Evolutionary conservation across 108 stramenopile genomes (phyloP).

Genomic region (Nitzschia palea): DNA sequence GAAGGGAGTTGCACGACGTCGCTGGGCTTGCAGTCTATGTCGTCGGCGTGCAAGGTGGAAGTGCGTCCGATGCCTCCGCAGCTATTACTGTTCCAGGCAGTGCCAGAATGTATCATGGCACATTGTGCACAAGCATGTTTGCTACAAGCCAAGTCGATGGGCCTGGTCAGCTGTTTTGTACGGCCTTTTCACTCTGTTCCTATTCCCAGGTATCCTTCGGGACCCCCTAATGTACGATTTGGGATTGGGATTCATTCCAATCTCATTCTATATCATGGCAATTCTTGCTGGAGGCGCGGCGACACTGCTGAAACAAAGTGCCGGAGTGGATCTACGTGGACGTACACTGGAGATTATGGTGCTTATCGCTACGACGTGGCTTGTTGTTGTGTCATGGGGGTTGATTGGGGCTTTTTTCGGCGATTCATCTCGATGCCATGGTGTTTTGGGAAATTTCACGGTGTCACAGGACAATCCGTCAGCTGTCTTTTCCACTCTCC

Average conservation of each 20-base stretch:
- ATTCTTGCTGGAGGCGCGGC: constrained; percentile 79
- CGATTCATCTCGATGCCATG: constrained; percentile 54
- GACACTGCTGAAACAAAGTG: constrained; percentile 52
- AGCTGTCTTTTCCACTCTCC: constrained; percentile 7
- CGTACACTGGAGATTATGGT: constrained; percentile 69
- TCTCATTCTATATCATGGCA: constrained; percentile 72
- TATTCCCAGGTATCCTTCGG: constrained; percentile 69
- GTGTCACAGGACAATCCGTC: constrained; percentile 6
- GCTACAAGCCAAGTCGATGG: constrained; percentile 86
- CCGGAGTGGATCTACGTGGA: constrained; percentile 78
- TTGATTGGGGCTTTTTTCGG: constrained; percentile 79
- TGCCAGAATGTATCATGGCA: constrained; percentile 95
- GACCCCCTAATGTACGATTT: constrained; percentile 80
- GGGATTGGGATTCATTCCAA: constrained; percentile 58
- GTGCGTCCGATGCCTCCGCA: constrained; percentile 86
- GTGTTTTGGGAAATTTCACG: constrained; percentile 38
- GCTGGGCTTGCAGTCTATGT: constrained; percentile 92
- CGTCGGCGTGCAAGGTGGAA: constrained; percentile 87
- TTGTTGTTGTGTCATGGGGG: constrained; percentile 67
- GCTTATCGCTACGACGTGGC: constrained; percentile 60
- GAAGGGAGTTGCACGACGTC: constrained; percentile 77
- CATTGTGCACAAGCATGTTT: constrained; percentile 91
- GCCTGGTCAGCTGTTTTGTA: constrained; percentile 77
- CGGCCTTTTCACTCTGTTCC: constrained; percentile 38
- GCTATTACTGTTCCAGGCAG: constrained; percentile 88